phyloP scores from a whole-genome alignment of 176 grass and related monocot species.

The Phoenix dactylifera region DNA sequence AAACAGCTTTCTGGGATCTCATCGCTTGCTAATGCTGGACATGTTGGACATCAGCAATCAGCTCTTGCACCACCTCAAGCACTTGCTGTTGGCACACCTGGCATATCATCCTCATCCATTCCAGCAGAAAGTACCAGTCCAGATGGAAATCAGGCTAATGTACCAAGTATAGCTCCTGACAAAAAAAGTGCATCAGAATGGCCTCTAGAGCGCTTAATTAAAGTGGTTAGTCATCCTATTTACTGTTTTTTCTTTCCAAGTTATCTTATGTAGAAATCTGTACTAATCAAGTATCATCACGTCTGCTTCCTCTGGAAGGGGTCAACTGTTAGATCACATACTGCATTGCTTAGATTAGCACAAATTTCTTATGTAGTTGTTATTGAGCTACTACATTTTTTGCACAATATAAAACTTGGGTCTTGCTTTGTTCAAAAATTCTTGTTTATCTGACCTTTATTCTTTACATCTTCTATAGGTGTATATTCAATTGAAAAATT shows the following conservation, averaged over 20 bases:
- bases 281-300: neutral
- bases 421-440: too few relatives aligned
- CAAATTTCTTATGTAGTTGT: too few relatives aligned
- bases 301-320: too few relatives aligned
- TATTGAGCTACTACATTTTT: too few relatives aligned
- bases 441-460: too few relatives aligned
- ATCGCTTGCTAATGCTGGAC: slow-evolving; percentile 48
- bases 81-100: slow-evolving; percentile 74
- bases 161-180: slow-evolving; percentile 40
- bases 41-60: slow-evolving; percentile 46
- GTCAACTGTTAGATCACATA: too few relatives aligned
- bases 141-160: slow-evolving; percentile 63
- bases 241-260: too few relatives aligned
- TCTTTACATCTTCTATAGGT: too few relatives aligned
- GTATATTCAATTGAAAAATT: too few relatives aligned
- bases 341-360: too few relatives aligned
- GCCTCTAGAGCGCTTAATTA: slow-evolving; percentile 73
- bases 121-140: slow-evolving; percentile 67
- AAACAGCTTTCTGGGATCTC: slow-evolving; percentile 55
- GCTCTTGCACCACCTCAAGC: slow-evolving; percentile 36
- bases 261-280: too few relatives aligned
- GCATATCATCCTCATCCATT: slow-evolving; percentile 82
- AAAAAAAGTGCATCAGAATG: slow-evolving; percentile 64
- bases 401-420: too few relatives aligned
- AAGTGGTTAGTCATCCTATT: slow-evolving; percentile 46